A percentile compares a stretch with the other conserved stretches of the same genome.
These are phyloP conservation scores for Fusarium neocosmosporiellum DNA, from an alignment of 2,329 filamentous ascomycete species.

Conservation along the genomic window DNA sequence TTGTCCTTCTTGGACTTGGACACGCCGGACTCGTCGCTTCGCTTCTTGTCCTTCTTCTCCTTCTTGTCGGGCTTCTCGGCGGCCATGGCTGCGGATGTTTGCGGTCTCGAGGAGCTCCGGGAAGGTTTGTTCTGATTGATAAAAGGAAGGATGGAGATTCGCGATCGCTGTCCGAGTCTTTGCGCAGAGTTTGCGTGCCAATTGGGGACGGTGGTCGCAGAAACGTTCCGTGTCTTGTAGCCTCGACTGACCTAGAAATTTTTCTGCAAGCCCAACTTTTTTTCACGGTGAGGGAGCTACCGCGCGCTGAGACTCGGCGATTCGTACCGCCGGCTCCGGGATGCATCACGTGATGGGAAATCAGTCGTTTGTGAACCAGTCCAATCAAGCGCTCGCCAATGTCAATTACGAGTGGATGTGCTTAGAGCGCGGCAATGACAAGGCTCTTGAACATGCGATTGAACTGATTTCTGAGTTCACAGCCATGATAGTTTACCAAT, in stretches of 20 bases:
- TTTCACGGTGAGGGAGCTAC: conserved; percentile 45
- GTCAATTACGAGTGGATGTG: conserved; percentile 36
- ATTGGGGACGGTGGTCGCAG: conserved; percentile 39
- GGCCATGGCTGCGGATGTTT: conserved; percentile 54
- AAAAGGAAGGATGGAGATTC: not conserved
- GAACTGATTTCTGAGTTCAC: conserved; percentile 10
- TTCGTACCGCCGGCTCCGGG: conserved; percentile 47
- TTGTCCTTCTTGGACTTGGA: conserved; percentile 69
- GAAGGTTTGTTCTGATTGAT: conserved; percentile 7
- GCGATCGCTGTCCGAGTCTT: conserved; percentile 25
- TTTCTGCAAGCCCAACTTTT: conserved; percentile 46
- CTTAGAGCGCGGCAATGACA: not conserved
- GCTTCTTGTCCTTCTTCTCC: conserved; percentile 71
- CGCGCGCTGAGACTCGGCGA: conserved; percentile 42
- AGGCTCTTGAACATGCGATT: conserved; percentile 6
- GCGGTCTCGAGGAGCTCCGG: conserved; percentile 19
- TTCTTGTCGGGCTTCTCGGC: conserved; percentile 62
- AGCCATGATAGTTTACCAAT: not conserved
- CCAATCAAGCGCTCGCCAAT: conserved; percentile 40
- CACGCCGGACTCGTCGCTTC: conserved; percentile 65
- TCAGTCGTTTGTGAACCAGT: not conserved
- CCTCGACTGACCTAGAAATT: conserved; percentile 47
- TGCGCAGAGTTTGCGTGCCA: conserved; percentile 21
- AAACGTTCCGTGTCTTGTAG: conserved; percentile 40
- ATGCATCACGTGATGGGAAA: conserved; percentile 16